phyloP scores from a whole-genome alignment of 1,139 yeast species.

The Debaryomyces fabryi region DNA sequence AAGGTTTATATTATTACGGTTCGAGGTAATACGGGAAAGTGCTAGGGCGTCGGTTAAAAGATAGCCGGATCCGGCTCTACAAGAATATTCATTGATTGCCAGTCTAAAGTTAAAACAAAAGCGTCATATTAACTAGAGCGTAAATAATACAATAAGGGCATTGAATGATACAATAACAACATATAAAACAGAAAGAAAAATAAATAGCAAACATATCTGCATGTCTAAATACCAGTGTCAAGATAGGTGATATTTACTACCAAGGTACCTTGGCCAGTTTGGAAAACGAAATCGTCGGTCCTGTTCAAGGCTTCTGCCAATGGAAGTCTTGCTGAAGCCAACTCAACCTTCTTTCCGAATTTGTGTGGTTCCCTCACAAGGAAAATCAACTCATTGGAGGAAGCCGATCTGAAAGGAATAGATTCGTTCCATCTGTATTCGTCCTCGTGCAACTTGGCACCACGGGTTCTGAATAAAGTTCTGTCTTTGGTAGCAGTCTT shows the following conservation, averaged over 20 bases:
- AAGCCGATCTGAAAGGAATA: conserved; percentile 65
- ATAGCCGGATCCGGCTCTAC: not conserved
- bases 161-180: not conserved
- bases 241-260: conserved; percentile 33
- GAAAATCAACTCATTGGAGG: conserved; percentile 61
- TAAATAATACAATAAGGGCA: conserved; percentile 3
- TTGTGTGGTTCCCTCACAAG: conserved; percentile 68
- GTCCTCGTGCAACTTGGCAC: conserved; percentile 52
- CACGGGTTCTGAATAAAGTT: conserved; percentile 67
- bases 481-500: conserved; percentile 56
- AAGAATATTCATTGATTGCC: not conserved
- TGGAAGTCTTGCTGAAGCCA: conserved; percentile 56
- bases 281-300: conserved; percentile 30
- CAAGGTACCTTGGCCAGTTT: conserved; percentile 34
- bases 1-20: not conserved
- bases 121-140: not conserved
- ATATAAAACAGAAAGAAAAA: not conserved
- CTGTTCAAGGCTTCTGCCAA: conserved; percentile 43
- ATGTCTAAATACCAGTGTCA: not conserved
- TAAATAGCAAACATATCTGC: not conserved
- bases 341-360: conserved; percentile 68
- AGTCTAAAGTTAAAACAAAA: not conserved
- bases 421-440: conserved; percentile 67
- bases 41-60: not conserved
- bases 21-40: not conserved